A percentile compares a stretch with the other conserved stretches of the same genome.
Evolutionary conservation across 257 asterid genomes (phyloP).

Genomic region (Fraxinus anomala): DNA sequence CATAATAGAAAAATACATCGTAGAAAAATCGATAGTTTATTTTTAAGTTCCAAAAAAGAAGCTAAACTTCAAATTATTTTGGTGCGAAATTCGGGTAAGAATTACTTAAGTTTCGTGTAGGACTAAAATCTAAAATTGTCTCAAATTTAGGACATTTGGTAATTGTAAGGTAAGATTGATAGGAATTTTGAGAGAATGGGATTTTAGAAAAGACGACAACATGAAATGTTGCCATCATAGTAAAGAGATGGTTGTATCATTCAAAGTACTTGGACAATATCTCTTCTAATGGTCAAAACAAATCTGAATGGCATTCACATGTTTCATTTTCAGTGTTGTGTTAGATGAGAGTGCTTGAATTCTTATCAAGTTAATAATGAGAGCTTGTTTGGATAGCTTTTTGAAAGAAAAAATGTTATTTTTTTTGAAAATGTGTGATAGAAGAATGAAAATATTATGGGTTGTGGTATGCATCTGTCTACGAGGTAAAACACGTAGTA

Average conservation of each 20-base stretch:
- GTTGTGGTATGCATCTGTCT: no score
- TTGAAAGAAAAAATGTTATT: not conserved
- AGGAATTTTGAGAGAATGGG: conserved; percentile 18
- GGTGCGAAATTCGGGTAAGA: not conserved
- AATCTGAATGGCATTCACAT: not conserved
- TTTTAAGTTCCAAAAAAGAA: not conserved
- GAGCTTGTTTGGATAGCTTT: not conserved
- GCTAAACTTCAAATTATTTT: not conserved
- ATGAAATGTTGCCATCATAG: conserved; percentile 43
- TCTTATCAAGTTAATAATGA: conserved; percentile 32
- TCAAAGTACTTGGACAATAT: conserved; percentile 49
- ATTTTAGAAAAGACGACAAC: conserved; percentile 28
- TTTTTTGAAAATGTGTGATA: no score
- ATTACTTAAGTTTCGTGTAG: conserved; percentile 2
- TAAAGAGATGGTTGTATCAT: conserved; percentile 38
- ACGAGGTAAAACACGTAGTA: no score
- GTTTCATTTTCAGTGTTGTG: conserved; percentile 29
- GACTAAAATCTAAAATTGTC: conserved; percentile 8
- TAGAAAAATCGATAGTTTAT: not conserved
- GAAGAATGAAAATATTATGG: no score
- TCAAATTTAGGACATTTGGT: not conserved
- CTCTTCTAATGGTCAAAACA: conserved; percentile 30
- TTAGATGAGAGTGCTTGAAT: conserved; percentile 31
- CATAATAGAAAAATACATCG: no score
- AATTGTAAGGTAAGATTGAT: conserved; percentile 13